Conservation (phyloP, 2,329 filamentous ascomycete species). For the Rutstroemia sp. region DNA sequence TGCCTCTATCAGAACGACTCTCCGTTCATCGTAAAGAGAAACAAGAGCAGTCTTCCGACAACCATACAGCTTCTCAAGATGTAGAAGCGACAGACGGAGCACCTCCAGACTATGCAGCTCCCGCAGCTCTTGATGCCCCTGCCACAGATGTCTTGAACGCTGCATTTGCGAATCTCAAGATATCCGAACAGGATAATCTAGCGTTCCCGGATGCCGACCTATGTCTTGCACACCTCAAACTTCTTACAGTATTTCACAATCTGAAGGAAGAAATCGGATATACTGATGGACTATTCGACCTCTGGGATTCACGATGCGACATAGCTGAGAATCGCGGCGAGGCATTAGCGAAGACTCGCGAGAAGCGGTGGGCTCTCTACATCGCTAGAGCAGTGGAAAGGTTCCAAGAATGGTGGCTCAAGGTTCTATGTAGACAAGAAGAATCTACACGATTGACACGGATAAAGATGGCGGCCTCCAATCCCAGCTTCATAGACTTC, state of each 20-base stretch:
- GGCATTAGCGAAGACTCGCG: constrained; percentile 46
- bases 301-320: constrained; percentile 39
- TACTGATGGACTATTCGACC: constrained; percentile 58
- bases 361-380: constrained; percentile 68
- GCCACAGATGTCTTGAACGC: constrained; percentile 19
- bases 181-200: constrained; percentile 24
- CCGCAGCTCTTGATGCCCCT: constrained; percentile 17
- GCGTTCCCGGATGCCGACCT: constrained; percentile 40
- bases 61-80: no score
- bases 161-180: constrained; percentile 33
- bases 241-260: constrained; percentile 59
- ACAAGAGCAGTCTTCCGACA: no score
- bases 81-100: neutral
- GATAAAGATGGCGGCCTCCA: constrained; percentile 16
- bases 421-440: constrained; percentile 18
- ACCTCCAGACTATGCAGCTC: neutral
- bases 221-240: constrained; percentile 66
- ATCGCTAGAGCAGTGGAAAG: constrained; percentile 59
- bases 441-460: constrained; percentile 18
- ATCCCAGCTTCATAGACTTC: constrained; percentile 6
- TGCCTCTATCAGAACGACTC: no score
- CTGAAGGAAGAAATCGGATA: constrained; percentile 61
- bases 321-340: constrained; percentile 28
- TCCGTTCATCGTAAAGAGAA: no score
- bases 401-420: constrained; percentile 58